Evolutionary conservation across 768 basidiomycete genomes (phyloP), one percentile per base, ranked within the genome.

Genomic region (Russula ochroleuca): DNA sequence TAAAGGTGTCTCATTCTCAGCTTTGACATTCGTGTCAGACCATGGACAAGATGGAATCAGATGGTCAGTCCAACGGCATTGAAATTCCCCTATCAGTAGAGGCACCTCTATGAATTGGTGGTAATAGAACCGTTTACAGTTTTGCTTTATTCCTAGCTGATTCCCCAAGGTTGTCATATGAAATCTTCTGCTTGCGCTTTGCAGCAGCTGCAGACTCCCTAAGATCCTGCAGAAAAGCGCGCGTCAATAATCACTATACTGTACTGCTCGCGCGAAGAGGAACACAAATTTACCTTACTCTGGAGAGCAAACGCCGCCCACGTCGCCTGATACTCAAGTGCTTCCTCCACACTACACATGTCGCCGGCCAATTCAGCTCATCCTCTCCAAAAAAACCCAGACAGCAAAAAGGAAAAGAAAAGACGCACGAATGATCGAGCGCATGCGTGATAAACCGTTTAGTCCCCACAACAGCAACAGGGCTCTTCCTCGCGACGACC

Each of bases 401-500:
- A 13, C 50, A 55, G 28, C 48, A 14, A 5, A 13, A 52, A 28
- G 1, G 10, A 11, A 4, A 50, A 8, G 59, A 5, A 23, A 17
- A 57, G 28, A 73, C 83, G 57, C 55, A 90, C 90, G 80, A 81
- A 70, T 95, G 87, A 72, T 96, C 92, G 61, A 89, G 73, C 6
- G 91, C 79, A 74, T 96, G 91, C 15, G 82, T 78, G 54, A 96
- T 77, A 0, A 95, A 74, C 62, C 84, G 85, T 76, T 96, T 97
- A 7, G 91, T 86, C 1, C 88, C 84, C 0, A 80, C 67, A 0
- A 91, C 84, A 0, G 93, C 94, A 3, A 95, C 75, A 0, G 94
- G 94, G 38, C 86, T 88, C 75, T 94, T 94, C 23, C 68, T 65
- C 40, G 89, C 88, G 33, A 94, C 88, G 1, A 79, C 70, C 61